Evolutionary conservation across 2,329 filamentous ascomycete genomes (phyloP).

Genomic region (Capronia coronata): DNA sequence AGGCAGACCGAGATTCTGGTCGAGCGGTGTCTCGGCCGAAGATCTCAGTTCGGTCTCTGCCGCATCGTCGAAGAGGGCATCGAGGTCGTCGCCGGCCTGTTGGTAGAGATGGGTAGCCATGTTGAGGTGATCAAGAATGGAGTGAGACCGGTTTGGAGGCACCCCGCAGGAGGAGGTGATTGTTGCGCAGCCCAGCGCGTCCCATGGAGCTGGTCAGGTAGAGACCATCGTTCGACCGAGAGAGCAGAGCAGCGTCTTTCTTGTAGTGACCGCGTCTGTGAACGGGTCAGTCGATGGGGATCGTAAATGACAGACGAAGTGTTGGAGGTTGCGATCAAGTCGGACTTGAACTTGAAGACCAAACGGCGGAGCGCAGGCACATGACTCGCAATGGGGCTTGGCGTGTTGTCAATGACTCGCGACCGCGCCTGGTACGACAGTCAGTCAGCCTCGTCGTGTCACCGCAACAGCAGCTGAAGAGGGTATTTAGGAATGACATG

Average conservation of each 20-base stretch:
- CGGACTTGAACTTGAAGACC: conserved; percentile 9
- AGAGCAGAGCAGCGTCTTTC: neutral
- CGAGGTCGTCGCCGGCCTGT: conserved; percentile 25
- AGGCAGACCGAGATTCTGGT: conserved; percentile 17
- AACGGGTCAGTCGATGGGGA: neutral
- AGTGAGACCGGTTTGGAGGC: conserved; percentile 1
- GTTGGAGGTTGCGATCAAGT: neutral
- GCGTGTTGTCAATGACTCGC: conserved; percentile 5
- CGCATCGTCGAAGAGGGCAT: conserved; percentile 23
- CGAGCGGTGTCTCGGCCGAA: conserved; percentile 11
- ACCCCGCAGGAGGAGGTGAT: conserved; percentile 10
- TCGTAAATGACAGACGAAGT: neutral
- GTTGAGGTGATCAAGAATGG: conserved; percentile 5
- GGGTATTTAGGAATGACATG: no score
- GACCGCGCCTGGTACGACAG: neutral
- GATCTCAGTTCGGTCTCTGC: conserved; percentile 12
- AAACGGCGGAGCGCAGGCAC: neutral
- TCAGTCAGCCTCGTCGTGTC: neutral
- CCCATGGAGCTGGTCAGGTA: conserved; percentile 2
- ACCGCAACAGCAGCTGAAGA: no score
- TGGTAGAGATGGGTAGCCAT: conserved; percentile 23
- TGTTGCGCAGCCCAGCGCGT: conserved; percentile 6
- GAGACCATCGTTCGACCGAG: neutral
- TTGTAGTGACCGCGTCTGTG: neutral
- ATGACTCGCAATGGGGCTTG: conserved; percentile 10